Evolutionary conservation across 768 basidiomycete species (phyloP).

Genomic region (Boletus patriciae): DNA sequence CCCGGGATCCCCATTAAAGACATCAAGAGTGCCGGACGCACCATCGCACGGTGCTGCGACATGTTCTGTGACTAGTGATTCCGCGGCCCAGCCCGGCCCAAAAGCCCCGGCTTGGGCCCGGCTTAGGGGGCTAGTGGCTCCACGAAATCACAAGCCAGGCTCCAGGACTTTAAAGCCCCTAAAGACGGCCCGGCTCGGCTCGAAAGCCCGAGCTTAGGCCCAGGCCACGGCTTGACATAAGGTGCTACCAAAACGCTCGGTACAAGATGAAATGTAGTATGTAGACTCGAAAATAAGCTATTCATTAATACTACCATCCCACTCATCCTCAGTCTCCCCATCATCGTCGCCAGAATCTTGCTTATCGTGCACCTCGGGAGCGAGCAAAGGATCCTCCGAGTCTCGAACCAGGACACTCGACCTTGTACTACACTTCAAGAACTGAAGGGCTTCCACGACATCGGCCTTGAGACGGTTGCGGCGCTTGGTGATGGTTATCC

Average conservation of each 20-base stretch:
- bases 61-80: conserved; percentile 23
- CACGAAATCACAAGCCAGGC: not conserved
- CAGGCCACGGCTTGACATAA: not conserved
- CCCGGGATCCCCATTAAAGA: no score
- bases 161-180: not conserved
- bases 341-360: not conserved
- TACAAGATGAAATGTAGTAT: not conserved
- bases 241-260: no score
- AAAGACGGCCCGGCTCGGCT: not conserved
- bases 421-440: not conserved
- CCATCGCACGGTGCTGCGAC: no score
- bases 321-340: not conserved
- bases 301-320: not conserved
- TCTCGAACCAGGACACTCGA: not conserved
- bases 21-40: no score
- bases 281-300: no score
- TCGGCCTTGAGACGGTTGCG: conserved; percentile 5
- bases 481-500: conserved; percentile 8
- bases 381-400: not conserved
- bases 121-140: not conserved
- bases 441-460: not conserved
- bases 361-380: not conserved
- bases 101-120: no score
- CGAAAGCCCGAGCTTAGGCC: not conserved
- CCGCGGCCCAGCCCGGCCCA: no score